These are phyloP conservation scores for Blastomyces silverae DNA, from an alignment of 2,329 filamentous ascomycete species.

Conservation along the genomic window DNA sequence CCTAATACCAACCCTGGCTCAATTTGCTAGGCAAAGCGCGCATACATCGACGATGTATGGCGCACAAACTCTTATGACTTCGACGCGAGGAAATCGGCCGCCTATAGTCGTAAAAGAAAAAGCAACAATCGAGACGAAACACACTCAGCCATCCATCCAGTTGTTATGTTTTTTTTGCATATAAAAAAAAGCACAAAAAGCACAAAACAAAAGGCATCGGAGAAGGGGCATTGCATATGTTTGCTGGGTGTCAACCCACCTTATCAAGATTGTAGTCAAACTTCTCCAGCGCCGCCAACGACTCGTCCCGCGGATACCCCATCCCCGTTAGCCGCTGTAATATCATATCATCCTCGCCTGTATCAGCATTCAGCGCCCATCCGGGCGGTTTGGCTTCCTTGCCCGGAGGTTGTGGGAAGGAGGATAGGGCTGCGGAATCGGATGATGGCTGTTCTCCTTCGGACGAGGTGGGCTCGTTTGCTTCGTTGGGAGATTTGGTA, in stretches of 20 bases:
- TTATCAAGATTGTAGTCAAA: constrained; percentile 95
- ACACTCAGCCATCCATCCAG: constrained; percentile 8
- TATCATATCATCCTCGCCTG: constrained; percentile 83
- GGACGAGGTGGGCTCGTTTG: neutral
- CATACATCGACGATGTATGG: neutral
- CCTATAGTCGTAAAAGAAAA: constrained; percentile 24
- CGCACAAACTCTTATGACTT: constrained; percentile 22
- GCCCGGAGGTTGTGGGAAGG: constrained; percentile 24
- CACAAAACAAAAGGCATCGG: neutral
- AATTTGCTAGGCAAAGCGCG: neutral
- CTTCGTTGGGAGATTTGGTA: neutral
- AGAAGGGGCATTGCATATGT: neutral
- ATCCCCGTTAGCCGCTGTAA: constrained; percentile 82
- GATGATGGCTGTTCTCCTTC: neutral
- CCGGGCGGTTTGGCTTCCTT: constrained; percentile 43
- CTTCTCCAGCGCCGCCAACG: constrained; percentile 77
- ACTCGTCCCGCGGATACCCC: constrained; percentile 71
- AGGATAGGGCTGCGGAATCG: neutral
- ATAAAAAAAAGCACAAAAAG: neutral
- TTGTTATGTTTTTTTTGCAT: constrained; percentile 13
- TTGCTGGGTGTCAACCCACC: constrained; percentile 49
- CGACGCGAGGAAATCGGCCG: constrained; percentile 39
- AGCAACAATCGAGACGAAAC: constrained; percentile 8
- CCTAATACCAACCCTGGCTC: neutral
- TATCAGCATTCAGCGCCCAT: constrained; percentile 63